Evolutionary conservation across 129 eudicot genomes (phyloP).

Genomic region (Ambrosia trifida): DNA sequence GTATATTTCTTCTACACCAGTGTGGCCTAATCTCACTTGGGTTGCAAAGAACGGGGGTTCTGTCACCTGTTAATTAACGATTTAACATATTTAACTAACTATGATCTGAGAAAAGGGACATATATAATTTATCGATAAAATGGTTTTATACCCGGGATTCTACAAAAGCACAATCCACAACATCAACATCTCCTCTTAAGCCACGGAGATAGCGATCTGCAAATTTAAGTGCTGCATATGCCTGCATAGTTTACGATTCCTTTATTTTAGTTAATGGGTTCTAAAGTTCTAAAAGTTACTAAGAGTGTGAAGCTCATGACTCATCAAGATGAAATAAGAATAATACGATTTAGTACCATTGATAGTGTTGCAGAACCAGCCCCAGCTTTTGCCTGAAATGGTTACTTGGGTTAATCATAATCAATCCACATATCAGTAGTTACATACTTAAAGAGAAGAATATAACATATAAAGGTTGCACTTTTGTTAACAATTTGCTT

Average conservation of each 20-base stretch:
- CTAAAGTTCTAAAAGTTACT: neutral
- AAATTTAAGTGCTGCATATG: conserved; percentile 91
- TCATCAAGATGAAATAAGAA: neutral
- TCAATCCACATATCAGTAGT: conserved; percentile 9
- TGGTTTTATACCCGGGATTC: conserved; percentile 60
- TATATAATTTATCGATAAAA: neutral
- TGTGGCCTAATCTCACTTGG: conserved; percentile 68
- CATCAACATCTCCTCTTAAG: conserved; percentile 81
- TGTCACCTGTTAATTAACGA: conserved; percentile 51
- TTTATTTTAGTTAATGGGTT: conserved; percentile 2
- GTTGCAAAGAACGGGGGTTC: conserved; percentile 93
- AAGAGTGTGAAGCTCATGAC: neutral
- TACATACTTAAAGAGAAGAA: neutral
- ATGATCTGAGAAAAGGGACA: neutral
- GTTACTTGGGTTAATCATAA: conserved; percentile 22
- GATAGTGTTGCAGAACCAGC: conserved; percentile 97
- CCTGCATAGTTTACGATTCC: conserved; percentile 37
- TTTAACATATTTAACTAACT: conserved; percentile 5
- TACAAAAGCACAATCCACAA: conserved; percentile 85
- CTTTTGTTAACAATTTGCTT: neutral
- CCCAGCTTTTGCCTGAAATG: conserved; percentile 91
- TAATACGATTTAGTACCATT: conserved; percentile 51
- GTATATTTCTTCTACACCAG: conserved; percentile 78
- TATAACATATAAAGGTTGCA: conserved; percentile 3
- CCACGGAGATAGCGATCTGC: conserved; percentile 91